Evolutionary conservation across 2,329 filamentous ascomycete species (phyloP).

Genomic region (Trichoderma breve): DNA sequence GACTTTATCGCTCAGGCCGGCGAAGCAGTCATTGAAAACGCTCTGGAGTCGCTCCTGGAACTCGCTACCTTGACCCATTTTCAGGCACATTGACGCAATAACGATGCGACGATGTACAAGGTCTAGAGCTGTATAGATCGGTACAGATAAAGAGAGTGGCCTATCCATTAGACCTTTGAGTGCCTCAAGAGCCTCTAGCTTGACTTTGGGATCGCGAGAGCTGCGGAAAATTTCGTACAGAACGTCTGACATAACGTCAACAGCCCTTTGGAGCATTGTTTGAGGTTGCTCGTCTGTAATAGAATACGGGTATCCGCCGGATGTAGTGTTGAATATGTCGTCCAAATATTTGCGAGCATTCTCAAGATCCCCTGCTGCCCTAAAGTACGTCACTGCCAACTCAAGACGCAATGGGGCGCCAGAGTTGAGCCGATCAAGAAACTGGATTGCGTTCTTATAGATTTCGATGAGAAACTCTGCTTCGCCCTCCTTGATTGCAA

Average conservation of each 20-base stretch:
- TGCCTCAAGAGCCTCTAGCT: constrained; percentile 23
- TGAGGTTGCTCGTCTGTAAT: constrained; percentile 25
- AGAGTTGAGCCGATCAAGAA: constrained; percentile 30
- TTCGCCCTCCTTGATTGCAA: constrained; percentile 24
- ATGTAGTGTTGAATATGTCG: constrained; percentile 26
- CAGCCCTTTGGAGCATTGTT: constrained; percentile 18
- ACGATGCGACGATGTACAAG: constrained; percentile 21
- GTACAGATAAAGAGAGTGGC: constrained; percentile 26
- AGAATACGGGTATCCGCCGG: constrained; percentile 25
- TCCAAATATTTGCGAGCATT: constrained; percentile 23
- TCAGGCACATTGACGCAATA: constrained; percentile 28
- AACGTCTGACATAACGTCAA: constrained; percentile 23
- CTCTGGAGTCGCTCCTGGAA: constrained; percentile 26
- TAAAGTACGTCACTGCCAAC: constrained; percentile 23
- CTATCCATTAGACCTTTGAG: constrained; percentile 22
- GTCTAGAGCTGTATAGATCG: constrained; percentile 17
- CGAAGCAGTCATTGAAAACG: constrained; percentile 25
- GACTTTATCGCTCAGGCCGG: constrained; percentile 25
- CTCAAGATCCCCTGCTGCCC: constrained; percentile 22
- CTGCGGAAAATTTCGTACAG: constrained; percentile 25
- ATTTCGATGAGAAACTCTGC: constrained; percentile 25
- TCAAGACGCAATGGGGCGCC: constrained; percentile 26
- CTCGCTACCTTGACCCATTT: constrained; percentile 26
- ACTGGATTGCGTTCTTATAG: constrained; percentile 27
- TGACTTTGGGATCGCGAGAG: constrained; percentile 25